Base-by-base conservation (phyloP, 140 eudicot genomes). In the Anethum foeniculum region DNA sequence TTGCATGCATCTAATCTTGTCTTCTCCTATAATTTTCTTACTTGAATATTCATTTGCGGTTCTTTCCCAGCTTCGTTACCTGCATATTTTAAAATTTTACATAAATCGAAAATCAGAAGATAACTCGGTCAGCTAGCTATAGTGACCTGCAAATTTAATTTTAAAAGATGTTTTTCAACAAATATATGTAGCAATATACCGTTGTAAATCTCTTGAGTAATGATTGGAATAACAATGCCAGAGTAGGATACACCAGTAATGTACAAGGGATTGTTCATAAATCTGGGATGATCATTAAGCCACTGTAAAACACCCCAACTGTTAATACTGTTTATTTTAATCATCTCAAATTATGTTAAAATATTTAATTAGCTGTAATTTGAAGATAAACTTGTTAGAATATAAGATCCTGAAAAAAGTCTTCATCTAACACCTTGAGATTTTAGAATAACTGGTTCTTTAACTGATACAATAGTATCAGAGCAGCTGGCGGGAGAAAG, bases 181-280 rank as follows among this genome's bases (percentile, higher is more conserved):
- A 30, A 1, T 1, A 30, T 67, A 30, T 3, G 32, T 10, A 9
- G 5, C 2, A 0, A 34, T 13, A 21, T 83, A 87, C 91, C 91
- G 14, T 77, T 72, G 71, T 77, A 76, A 6, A 87, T 51, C 48
- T 80, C 39, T 39, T 87, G 49, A 18, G 85, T 79, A n/a, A 85
- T 28, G 32, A 80, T 80, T 11, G 90, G 90, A 77, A 85, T 84
- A 11, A 58, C 38, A 15, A 85, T 77, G 18, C 91, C 91, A 18
- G 86, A 52, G 54, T 88, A 88, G 9, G 87, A 86, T 64, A 83
- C 91, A 16, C 91, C 91, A 68, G 72, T 58, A 7, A 88, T 41
- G 52, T 81, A 88, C 2, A 84, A 48, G 30, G 84, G 85, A 80
- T 85, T 84, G 39, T 75, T 34, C 27, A 69, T 82, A 25, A 74